Percentiles rank a stretch among this genome's conserved stretches.
Evolutionary conservation across 2,329 filamentous ascomycete species (phyloP).

Genomic region (Cercospora sp.): DNA sequence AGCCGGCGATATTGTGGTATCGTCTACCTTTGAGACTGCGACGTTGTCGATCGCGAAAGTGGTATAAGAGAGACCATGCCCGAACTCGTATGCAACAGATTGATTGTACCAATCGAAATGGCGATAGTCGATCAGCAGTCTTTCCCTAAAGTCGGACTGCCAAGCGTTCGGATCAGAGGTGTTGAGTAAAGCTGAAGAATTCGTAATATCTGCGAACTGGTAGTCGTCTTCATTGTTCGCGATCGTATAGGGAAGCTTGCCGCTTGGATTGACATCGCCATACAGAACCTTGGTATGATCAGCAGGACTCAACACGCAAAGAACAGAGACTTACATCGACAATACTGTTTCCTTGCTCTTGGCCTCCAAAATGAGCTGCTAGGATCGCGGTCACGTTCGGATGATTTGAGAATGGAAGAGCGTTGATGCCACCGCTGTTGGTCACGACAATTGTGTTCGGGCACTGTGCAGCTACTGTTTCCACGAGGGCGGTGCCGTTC

Average conservation of each 20-base stretch:
- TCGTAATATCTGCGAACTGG: slow-evolving; percentile 40
- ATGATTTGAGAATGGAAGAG: slow-evolving; percentile 46
- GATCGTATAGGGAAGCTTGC: slow-evolving; percentile 75
- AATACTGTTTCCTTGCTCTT: slow-evolving; percentile 81
- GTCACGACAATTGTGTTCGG: slow-evolving; percentile 64
- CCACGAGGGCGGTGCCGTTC: slow-evolving; percentile 47
- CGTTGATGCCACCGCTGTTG: slow-evolving; percentile 58
- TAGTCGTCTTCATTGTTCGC: slow-evolving; percentile 59
- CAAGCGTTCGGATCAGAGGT: slow-evolving; percentile 44
- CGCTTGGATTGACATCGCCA: slow-evolving; percentile 4
- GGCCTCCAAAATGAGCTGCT: slow-evolving; percentile 78
- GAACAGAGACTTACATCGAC: slow-evolving; percentile 51
- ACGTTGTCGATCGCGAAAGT: slow-evolving; percentile 30
- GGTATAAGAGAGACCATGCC: slow-evolving; percentile 34
- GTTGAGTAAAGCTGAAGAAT: slow-evolving; percentile 38
- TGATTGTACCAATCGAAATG: slow-evolving; percentile 49
- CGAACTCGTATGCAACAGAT: slow-evolving; percentile 36
- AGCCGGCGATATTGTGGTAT: slow-evolving; percentile 50
- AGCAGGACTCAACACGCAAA: not conserved
- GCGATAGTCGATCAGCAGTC: slow-evolving; percentile 57
- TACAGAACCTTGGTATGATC: not conserved
- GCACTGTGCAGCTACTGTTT: slow-evolving; percentile 53
- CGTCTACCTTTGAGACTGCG: slow-evolving; percentile 14
- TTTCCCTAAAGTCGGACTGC: slow-evolving; percentile 55
- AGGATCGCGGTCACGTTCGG: slow-evolving; percentile 71